Base-by-base conservation (phyloP, 495 filamentous ascomycete species). In the Rhizodiscina lignyota region DNA sequence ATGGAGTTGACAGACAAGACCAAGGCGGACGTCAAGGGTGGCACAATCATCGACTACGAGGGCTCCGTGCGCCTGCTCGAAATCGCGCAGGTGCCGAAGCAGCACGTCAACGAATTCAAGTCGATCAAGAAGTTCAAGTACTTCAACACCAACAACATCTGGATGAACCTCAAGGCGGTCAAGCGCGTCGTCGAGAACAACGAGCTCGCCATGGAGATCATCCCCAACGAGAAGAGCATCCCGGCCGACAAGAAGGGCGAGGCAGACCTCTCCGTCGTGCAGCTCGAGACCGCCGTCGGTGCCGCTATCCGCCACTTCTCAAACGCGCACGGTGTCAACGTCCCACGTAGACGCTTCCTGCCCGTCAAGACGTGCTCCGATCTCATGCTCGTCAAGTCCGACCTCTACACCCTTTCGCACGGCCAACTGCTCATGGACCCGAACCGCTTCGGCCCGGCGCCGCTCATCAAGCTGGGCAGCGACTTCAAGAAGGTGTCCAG, bases 81-180 rank as follows among this genome's bases (percentile, higher is more conserved):
- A 70, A 94, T 99, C 45, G 89, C 89, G 10, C 89, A 99, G 65
- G 89, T 99, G n/a, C 89, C 91, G 62, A 96, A 94, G 72, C 84
- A 96, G 65, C 87, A 99, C 65, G 79, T 82, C 52, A 94, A 99
- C 64, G 89, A 99, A 64, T 99, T 99, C 83, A 99, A 99, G 77
- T 94, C 89, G 32, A 99, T 99, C 67, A 99, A 96, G 79, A 99
- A 99, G 70, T 99, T 99, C 78, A 94, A 93, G 70, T 99, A 99
- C 75, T 99, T 99, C 77, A 99, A 99, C 74, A 99, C 89, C 62
- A 99, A 99, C 79, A 99, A 99, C 72, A 93, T 99, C 65, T 99
- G 89, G 89, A 79, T 99, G 70, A 94, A 89, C 67, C 72, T 93
- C 48, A 75, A 82, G 53, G 89, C 89, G 43, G 79, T 99, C 67